Evolutionary conservation across 2,329 filamentous ascomycete genomes (phyloP).

Genomic region (Chaetomiaceae sp.): DNA sequence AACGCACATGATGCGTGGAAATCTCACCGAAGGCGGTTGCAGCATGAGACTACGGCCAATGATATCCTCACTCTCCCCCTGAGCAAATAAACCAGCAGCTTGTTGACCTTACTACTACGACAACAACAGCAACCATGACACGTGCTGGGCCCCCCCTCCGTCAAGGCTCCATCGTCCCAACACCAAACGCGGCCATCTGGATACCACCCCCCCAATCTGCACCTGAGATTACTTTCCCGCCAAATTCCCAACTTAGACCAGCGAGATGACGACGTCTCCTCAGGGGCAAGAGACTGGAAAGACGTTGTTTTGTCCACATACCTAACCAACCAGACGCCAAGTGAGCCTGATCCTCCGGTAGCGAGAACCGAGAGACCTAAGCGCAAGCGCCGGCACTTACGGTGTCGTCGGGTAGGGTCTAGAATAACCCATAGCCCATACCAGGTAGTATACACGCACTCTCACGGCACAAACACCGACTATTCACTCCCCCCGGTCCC

Average conservation of each 20-base stretch:
- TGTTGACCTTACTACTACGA: no score
- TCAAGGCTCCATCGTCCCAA: no score
- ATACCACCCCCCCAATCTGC: conserved; percentile 8
- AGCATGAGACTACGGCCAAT: no score
- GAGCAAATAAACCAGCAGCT: no score
- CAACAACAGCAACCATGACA: no score
- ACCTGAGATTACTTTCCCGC: not conserved
- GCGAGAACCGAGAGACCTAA: conserved; percentile 1
- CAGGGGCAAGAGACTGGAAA: not conserved
- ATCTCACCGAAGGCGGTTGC: no score
- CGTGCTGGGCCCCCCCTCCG: no score
- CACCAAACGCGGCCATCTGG: conserved; percentile 5
- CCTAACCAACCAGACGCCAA: no score
- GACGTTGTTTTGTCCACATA: no score
- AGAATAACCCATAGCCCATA: not conserved
- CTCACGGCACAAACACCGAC: not conserved
- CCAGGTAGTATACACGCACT: conserved; percentile 3
- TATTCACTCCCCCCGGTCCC: no score
- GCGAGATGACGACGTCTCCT: not conserved
- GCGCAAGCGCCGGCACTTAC: conserved; percentile 9
- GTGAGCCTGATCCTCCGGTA: conserved; percentile 3
- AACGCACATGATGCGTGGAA: no score
- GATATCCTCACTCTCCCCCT: not conserved
- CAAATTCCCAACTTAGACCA: conserved; percentile 6
- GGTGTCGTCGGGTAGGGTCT: no score